These are phyloP conservation scores for Lolium perenne DNA, from an alignment of 176 grass and related monocot genomes.

Conservation along the genomic window DNA sequence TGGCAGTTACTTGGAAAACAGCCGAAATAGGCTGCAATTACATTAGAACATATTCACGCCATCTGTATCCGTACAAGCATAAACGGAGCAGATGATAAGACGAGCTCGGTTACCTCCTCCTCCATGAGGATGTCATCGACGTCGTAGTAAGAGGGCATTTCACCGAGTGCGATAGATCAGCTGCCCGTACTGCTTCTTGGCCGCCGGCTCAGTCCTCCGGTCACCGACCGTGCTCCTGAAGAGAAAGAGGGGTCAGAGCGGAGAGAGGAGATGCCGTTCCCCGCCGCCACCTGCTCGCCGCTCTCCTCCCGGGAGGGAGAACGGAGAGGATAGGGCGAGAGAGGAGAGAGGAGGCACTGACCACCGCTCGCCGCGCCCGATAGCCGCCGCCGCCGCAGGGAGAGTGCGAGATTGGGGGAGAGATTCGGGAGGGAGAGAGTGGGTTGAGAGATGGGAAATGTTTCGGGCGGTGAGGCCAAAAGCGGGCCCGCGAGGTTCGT, in stretches of 20 bases:
- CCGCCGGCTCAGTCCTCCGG: background rate
- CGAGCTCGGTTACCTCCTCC: conserved; percentile 61
- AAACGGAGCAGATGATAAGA: background rate
- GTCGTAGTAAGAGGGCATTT: conserved; percentile 75
- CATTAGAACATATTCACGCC: background rate
- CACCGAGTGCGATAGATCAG: background rate
- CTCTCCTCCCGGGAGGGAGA: background rate
- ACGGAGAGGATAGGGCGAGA: background rate
- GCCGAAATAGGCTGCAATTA: conserved; percentile 60
- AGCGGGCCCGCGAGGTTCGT: background rate
- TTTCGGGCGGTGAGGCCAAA: background rate
- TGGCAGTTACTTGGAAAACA: conserved; percentile 81
- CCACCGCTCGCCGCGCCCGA: background rate
- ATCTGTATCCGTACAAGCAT: background rate
- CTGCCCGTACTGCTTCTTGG: background rate
- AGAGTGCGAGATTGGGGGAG: background rate
- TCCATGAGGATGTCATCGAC: conserved; percentile 87
- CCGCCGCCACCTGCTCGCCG: background rate
- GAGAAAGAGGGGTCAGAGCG: background rate
- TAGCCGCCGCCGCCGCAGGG: background rate
- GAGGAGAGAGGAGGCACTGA: background rate
- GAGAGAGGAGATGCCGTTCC: background rate
- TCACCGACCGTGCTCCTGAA: background rate
- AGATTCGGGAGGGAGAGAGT: background rate
- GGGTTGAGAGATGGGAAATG: background rate